Evolutionary conservation across 208 protist genomes (phyloP).

Genomic region (Acanthamoeba healyi): DNA sequence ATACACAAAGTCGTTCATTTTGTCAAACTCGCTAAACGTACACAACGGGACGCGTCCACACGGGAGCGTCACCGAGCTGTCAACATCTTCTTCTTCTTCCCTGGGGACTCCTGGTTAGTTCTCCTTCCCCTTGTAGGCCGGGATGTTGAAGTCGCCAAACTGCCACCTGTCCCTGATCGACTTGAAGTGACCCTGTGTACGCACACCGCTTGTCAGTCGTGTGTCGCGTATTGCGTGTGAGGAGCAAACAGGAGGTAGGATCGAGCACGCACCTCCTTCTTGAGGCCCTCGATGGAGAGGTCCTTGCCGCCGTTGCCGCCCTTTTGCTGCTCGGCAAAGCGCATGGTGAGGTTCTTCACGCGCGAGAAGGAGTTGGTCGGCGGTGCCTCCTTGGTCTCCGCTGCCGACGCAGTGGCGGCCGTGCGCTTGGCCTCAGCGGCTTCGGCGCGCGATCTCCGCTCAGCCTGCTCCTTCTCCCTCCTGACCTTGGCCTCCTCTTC

Average conservation of each 20-base stretch:
- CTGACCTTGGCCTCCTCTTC: background rate
- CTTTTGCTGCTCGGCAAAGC: constrained; percentile 50
- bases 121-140: background rate
- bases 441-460: background rate
- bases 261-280: background rate
- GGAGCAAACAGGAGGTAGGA: background rate
- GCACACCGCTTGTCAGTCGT: no score
- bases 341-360: constrained; percentile 24
- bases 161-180: constrained; percentile 50
- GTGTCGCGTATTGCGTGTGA: background rate
- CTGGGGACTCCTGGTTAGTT: background rate
- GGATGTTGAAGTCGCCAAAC: constrained; percentile 2
- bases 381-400: background rate
- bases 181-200: constrained; percentile 17
- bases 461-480: constrained; percentile 15
- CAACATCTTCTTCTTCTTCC: background rate
- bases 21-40: background rate
- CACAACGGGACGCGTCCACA: no score
- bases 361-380: constrained; percentile 18
- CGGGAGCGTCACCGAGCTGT: no score
- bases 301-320: background rate
- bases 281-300: constrained; percentile 18
- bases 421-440: background rate
- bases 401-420: background rate
- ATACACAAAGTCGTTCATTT: no score